Evolutionary conservation across 2,329 filamentous ascomycete species (phyloP).

Genomic region (Cladosporium austrohemisphaericum): DNA sequence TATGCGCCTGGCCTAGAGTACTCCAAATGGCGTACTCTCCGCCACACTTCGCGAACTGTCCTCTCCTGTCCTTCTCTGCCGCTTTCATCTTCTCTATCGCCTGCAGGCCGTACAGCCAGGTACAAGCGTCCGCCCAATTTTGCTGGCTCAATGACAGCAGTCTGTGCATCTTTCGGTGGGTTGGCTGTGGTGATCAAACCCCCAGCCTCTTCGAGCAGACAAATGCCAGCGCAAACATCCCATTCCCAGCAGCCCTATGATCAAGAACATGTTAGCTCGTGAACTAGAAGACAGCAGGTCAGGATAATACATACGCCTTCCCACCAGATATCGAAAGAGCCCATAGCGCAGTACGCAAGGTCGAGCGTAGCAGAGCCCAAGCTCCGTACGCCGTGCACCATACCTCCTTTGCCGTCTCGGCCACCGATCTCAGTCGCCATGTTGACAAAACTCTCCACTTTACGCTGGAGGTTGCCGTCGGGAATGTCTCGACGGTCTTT

Average conservation of each 20-base stretch:
- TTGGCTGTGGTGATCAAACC: conserved; percentile 72
- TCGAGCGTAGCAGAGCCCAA: conserved; percentile 71
- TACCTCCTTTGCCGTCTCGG: conserved; percentile 64
- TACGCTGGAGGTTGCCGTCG: conserved; percentile 66
- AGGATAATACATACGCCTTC: conserved; percentile 50
- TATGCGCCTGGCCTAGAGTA: conserved; percentile 60
- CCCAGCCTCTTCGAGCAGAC: conserved; percentile 68
- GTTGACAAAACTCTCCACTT: conserved; percentile 71
- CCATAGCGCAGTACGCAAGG: conserved; percentile 71
- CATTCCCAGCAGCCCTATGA: conserved; percentile 66
- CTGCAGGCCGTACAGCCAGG: conserved; percentile 67
- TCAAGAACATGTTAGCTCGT: conserved; percentile 16
- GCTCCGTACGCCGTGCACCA: conserved; percentile 74
- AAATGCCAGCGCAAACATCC: conserved; percentile 74
- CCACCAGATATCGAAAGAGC: conserved; percentile 74
- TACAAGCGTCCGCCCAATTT: conserved; percentile 66
- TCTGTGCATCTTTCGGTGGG: conserved; percentile 57
- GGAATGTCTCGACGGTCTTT: conserved; percentile 66
- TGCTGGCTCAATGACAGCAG: conserved; percentile 56
- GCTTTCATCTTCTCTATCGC: conserved; percentile 57
- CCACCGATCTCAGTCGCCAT: conserved; percentile 66
- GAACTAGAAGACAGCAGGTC: background rate
- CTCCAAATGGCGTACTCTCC: conserved; percentile 61
- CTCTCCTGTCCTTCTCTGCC: conserved; percentile 66
- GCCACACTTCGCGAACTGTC: conserved; percentile 69